Percentiles rank a stretch among this genome's conserved stretches.
Conservation (phyloP, 192 early-diverging fungal species). For the Backusella morwellensis region DNA sequence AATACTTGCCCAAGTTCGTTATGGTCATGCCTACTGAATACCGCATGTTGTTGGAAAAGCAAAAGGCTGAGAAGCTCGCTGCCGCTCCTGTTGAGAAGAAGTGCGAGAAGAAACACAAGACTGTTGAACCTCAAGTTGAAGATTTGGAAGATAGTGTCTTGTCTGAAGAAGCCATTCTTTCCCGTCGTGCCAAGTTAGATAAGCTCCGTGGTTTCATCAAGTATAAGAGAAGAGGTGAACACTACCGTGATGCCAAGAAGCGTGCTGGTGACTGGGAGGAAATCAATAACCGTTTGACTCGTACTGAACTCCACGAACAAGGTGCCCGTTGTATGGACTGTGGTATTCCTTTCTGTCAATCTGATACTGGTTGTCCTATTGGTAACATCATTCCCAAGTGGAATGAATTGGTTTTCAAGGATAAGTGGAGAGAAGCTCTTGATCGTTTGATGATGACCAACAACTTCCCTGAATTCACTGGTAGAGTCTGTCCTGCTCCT, state of each 20-base stretch:
- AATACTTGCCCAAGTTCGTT: constrained; percentile 77
- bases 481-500: constrained; percentile 97
- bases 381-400: constrained; percentile 99
- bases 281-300: constrained; percentile 85
- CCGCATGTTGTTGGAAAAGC: constrained; percentile 70
- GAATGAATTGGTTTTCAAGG: constrained; percentile 96
- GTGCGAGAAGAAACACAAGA: constrained; percentile 9
- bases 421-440: constrained; percentile 96
- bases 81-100: constrained; percentile 22
- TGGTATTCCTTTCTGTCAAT: constrained; percentile 98
- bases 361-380: constrained; percentile 95
- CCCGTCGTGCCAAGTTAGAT: constrained; percentile 75
- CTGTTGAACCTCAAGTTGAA: constrained; percentile 61
- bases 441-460: constrained; percentile 93
- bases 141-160: constrained; percentile 91
- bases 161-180: constrained; percentile 71
- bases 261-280: constrained; percentile 92
- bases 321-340: constrained; percentile 98
- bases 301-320: constrained; percentile 83
- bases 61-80: constrained; percentile 45
- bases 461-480: constrained; percentile 99
- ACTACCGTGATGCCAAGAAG: constrained; percentile 81
- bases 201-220: constrained; percentile 95
- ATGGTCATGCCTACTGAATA: constrained; percentile 96
- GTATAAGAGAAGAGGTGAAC: constrained; percentile 87